Percentiles rank a stretch among this genome's conserved stretches.
Evolutionary conservation across 1,284 basidiomycete genomes (phyloP).

Genomic region (Ustilago cynodontis): DNA sequence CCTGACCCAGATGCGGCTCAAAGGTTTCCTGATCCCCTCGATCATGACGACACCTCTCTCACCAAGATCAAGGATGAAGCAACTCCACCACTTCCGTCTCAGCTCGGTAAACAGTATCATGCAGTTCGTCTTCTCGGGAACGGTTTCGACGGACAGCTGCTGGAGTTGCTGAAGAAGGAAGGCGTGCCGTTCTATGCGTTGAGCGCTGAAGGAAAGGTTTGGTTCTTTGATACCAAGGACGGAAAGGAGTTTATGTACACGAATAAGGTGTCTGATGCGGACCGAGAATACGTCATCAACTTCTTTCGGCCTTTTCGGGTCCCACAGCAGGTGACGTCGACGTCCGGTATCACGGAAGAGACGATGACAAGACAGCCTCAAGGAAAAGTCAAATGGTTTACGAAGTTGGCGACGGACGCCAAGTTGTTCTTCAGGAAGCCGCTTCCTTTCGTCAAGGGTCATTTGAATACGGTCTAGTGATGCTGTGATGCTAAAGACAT

Average conservation of each 20-base stretch:
- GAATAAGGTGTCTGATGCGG: slow-evolving; percentile 5
- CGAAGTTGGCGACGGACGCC: background rate
- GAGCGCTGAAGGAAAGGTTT: slow-evolving; percentile 8
- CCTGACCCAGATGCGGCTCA: background rate
- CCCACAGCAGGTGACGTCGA: background rate
- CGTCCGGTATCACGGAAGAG: background rate
- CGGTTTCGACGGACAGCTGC: slow-evolving; percentile 2
- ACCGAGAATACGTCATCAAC: background rate
- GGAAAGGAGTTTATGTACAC: slow-evolving; percentile 13
- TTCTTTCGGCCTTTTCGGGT: background rate
- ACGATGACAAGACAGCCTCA: background rate
- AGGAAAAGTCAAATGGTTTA: background rate
- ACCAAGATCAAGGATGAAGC: background rate
- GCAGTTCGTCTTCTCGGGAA: slow-evolving; percentile 13
- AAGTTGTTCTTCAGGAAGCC: background rate
- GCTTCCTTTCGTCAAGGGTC: background rate
- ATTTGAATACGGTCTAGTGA: background rate
- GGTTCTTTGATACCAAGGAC: slow-evolving; percentile 22
- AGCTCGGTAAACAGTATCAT: slow-evolving; percentile 13
- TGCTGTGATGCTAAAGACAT: background rate
- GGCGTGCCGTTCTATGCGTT: slow-evolving; percentile 11
- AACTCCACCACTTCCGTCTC: background rate
- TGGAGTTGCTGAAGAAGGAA: background rate
- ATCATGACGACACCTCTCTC: background rate
- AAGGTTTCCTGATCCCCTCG: background rate